These are phyloP conservation scores for Geotrichum phurueaensis DNA, from an alignment of 1,139 yeast genomes.

Conservation along the genomic window DNA sequence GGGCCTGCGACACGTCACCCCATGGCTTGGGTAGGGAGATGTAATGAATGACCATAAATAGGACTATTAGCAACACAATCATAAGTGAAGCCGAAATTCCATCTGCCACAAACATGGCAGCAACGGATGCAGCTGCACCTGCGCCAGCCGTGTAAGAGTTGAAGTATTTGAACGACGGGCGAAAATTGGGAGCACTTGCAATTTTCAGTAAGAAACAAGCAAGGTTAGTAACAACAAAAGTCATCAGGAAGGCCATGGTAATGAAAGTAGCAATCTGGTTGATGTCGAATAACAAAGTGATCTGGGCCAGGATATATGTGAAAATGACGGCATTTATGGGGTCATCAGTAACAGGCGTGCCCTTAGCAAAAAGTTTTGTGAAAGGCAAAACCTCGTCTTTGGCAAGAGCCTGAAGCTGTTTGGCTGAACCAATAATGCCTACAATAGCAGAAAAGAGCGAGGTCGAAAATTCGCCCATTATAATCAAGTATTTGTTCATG, in stretches of 20 bases:
- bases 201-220: slow-evolving; percentile 84
- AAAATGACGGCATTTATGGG: slow-evolving; percentile 60
- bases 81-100: slow-evolving; percentile 79
- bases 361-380: slow-evolving; percentile 51
- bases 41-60: slow-evolving; percentile 78
- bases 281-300: slow-evolving; percentile 80
- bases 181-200: slow-evolving; percentile 92
- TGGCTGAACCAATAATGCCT: slow-evolving; percentile 93
- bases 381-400: slow-evolving; percentile 82
- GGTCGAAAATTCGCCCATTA: slow-evolving; percentile 87
- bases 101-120: slow-evolving; percentile 93
- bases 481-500: slow-evolving; percentile 58
- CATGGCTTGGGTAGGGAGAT: slow-evolving; percentile 90
- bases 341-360: slow-evolving; percentile 39
- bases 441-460: slow-evolving; percentile 87
- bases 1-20: slow-evolving; percentile 94
- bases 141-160: slow-evolving; percentile 71
- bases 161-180: slow-evolving; percentile 90
- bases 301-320: slow-evolving; percentile 78
- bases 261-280: slow-evolving; percentile 92
- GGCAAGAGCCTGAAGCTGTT: slow-evolving; percentile 83
- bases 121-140: slow-evolving; percentile 63
- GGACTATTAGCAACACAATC: slow-evolving; percentile 54
- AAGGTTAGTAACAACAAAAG: slow-evolving; percentile 85
- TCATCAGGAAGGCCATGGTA: slow-evolving; percentile 94